Conservation (phyloP, 1,139 yeast genomes). For the Yamadazyma dushanensis region DNA sequence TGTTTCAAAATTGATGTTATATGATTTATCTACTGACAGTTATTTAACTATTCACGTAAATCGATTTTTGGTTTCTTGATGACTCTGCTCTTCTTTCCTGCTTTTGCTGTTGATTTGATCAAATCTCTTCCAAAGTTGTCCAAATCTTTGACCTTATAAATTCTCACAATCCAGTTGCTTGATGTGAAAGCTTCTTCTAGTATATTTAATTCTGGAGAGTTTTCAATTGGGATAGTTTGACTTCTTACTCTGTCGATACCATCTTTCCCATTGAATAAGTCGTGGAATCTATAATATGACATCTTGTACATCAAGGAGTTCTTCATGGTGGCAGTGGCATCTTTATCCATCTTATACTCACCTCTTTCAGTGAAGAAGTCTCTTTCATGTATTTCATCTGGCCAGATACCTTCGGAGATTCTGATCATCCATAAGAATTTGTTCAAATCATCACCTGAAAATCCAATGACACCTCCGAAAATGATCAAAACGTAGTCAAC, state of each 20-base stretch:
- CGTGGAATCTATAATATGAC: slow-evolving; percentile 86
- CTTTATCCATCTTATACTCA: slow-evolving; percentile 82
- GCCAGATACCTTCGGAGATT: slow-evolving; percentile 99
- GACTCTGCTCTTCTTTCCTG: slow-evolving; percentile 44
- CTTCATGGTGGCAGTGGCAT: slow-evolving; percentile 82
- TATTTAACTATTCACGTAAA: slow-evolving; percentile 39
- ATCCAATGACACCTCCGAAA: slow-evolving; percentile 93
- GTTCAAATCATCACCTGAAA: slow-evolving; percentile 95
- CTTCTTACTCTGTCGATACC: slow-evolving; percentile 86
- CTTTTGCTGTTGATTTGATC: slow-evolving; percentile 14
- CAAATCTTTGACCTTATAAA: slow-evolving; percentile 86
- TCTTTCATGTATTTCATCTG: slow-evolving; percentile 89
- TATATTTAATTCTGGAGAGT: slow-evolving; percentile 64
- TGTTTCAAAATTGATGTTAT: too few species aligned
- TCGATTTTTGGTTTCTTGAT: slow-evolving; percentile 57
- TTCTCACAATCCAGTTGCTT: slow-evolving; percentile 95
- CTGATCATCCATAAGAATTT: slow-evolving; percentile 99
- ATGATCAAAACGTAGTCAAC: slow-evolving; percentile 93
- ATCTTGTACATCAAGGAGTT: slow-evolving; percentile 92
- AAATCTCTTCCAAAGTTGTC: slow-evolving; percentile 86
- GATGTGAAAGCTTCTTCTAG: slow-evolving; percentile 94
- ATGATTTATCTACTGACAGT: too few species aligned
- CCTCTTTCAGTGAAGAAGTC: slow-evolving; percentile 82
- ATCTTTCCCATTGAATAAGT: slow-evolving; percentile 64
- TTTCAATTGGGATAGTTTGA: slow-evolving; percentile 64